These are phyloP conservation scores for Diaporthe amygdali DNA, from an alignment of 2,329 filamentous ascomycete genomes.

Conservation along the genomic window DNA sequence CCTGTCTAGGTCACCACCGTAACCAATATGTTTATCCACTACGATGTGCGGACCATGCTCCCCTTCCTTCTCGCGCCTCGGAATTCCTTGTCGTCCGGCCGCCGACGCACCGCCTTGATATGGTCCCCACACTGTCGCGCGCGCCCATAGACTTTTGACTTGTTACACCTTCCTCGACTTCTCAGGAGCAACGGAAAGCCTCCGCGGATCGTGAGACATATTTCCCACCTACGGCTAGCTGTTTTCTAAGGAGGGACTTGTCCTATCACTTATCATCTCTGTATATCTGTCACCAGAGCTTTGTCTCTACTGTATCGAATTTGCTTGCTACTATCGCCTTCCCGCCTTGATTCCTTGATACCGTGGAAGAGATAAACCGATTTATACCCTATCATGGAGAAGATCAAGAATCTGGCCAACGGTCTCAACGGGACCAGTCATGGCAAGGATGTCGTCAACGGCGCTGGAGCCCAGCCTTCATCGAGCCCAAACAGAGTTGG, in stretches of 20 bases:
- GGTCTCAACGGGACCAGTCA: not conserved
- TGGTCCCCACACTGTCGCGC: not conserved
- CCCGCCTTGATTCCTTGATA: not conserved
- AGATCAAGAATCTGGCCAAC: not conserved
- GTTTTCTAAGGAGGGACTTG: not conserved
- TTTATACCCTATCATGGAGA: not conserved
- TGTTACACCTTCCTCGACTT: not conserved
- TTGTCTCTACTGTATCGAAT: not conserved
- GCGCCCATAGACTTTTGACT: not conserved
- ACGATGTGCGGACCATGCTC: not conserved
- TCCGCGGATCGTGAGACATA: not conserved
- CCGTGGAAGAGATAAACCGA: no score
- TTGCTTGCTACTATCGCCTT: not conserved
- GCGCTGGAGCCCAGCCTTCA: not conserved
- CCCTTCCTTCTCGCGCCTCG: not conserved
- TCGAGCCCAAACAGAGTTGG: constrained; percentile 15
- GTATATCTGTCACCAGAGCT: not conserved
- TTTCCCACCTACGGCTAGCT: not conserved
- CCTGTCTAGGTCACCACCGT: not conserved
- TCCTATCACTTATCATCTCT: not conserved
- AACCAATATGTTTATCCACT: not conserved
- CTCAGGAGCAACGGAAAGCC: not conserved
- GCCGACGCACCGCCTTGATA: not conserved
- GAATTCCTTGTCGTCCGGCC: not conserved
- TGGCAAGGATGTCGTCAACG: not conserved